phyloP scores from a whole-genome alignment of 2,329 filamentous ascomycete genomes.

The Albifimbria verrucaria region DNA sequence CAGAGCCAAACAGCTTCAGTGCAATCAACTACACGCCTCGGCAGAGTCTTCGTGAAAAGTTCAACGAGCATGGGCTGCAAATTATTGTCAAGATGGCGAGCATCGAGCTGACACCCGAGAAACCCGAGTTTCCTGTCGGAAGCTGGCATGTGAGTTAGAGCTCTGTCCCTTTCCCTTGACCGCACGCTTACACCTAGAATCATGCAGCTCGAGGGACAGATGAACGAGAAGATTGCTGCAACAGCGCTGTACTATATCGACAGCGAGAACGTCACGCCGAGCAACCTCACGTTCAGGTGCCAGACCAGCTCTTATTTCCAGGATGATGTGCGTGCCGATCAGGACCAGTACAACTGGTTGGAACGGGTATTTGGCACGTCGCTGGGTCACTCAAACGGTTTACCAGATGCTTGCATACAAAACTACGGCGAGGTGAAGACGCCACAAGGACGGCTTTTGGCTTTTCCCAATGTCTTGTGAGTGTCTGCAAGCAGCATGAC shows the following conservation, averaged over 20 bases:
- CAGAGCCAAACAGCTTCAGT: slow-evolving; percentile 13
- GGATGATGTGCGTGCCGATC: slow-evolving; percentile 7
- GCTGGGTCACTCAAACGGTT: background rate
- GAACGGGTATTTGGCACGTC: background rate
- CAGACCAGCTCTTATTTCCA: slow-evolving; percentile 5
- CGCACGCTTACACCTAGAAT: too few species aligned
- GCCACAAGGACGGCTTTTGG: background rate
- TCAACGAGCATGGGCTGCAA: slow-evolving; percentile 43
- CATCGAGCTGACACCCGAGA: slow-evolving; percentile 50
- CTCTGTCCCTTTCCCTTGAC: background rate
- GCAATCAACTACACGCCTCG: slow-evolving; percentile 5
- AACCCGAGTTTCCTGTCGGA: slow-evolving; percentile 43
- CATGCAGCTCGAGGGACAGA: slow-evolving; percentile 38
- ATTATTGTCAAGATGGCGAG: slow-evolving; percentile 58
- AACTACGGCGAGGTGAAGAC: background rate
- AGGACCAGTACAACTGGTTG: background rate
- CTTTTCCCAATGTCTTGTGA: slow-evolving; percentile 1
- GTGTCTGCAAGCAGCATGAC: background rate
- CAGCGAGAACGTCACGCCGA: slow-evolving; percentile 29
- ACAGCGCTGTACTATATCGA: slow-evolving; percentile 14
- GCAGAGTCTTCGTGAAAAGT: slow-evolving; percentile 13
- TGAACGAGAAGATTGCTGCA: slow-evolving; percentile 23
- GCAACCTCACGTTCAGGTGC: background rate
- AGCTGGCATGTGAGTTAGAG: slow-evolving; percentile 37
- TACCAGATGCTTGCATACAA: background rate